Evolutionary conservation across 2,329 filamentous ascomycete species (phyloP).

Genomic region (Exophiala spinifera): DNA sequence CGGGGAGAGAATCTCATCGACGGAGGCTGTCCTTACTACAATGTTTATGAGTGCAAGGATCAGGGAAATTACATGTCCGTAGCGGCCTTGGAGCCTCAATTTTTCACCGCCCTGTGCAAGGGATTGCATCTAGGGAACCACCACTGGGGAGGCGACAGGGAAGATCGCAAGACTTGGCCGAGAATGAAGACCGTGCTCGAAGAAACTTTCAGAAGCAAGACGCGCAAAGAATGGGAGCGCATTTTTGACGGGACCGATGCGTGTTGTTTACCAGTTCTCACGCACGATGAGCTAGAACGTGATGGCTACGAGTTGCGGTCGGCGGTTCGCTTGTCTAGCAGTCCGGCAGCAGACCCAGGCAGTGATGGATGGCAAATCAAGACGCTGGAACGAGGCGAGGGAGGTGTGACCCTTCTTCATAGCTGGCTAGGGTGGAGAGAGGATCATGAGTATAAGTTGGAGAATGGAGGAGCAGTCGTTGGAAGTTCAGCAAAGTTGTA

Average conservation of each 20-base stretch:
- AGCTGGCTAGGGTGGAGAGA: neutral
- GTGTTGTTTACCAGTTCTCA: conserved; percentile 54
- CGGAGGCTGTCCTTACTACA: conserved; percentile 82
- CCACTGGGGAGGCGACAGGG: conserved; percentile 47
- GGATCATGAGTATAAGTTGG: neutral
- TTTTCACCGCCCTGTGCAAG: conserved; percentile 66
- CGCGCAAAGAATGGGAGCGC: conserved; percentile 73
- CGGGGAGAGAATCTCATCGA: conserved; percentile 78
- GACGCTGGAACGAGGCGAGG: conserved; percentile 1
- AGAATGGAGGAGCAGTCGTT: neutral
- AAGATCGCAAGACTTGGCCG: conserved; percentile 65
- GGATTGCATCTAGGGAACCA: conserved; percentile 59
- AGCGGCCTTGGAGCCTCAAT: conserved; percentile 84
- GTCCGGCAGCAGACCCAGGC: neutral
- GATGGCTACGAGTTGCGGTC: neutral
- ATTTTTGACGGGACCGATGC: conserved; percentile 89
- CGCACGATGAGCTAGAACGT: neutral
- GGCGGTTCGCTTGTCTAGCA: neutral
- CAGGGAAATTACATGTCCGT: conserved; percentile 71
- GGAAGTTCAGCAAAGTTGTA: neutral
- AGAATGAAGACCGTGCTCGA: conserved; percentile 61
- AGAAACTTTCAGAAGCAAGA: conserved; percentile 63
- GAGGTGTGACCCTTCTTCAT: neutral
- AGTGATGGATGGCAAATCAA: neutral
- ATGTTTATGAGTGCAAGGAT: conserved; percentile 80